Conservation (phyloP, 305 asterid genomes). For the Fraxinus xanthoxyloides region DNA sequence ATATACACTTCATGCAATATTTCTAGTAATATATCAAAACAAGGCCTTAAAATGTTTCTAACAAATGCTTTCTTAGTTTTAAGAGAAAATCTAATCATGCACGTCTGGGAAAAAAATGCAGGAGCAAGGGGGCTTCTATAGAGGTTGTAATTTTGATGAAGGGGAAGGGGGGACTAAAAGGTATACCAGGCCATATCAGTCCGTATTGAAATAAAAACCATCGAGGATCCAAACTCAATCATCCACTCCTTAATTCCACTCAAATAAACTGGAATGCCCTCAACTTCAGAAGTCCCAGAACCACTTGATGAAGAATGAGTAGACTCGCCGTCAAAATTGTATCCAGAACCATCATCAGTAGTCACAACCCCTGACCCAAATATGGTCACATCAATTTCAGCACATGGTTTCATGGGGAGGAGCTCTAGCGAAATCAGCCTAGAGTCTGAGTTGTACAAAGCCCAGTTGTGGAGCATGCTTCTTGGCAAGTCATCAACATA, state of each 20-base stretch:
- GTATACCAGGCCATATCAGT: conserved; percentile 94
- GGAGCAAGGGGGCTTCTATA: not conserved
- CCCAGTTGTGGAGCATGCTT: conserved; percentile 91
- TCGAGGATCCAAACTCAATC: conserved; percentile 83
- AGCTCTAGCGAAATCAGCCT: conserved; percentile 87
- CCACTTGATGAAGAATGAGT: conserved; percentile 52
- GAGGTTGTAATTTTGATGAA: not conserved
- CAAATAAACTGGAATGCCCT: conserved; percentile 78
- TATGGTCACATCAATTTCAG: conserved; percentile 81
- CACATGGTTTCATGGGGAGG: conserved; percentile 91
- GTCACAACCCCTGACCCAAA: conserved; percentile 91
- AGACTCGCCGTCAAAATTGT: conserved; percentile 63
- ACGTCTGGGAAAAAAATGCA: not conserved
- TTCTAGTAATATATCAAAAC: not conserved
- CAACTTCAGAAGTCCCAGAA: conserved; percentile 49
- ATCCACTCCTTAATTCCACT: conserved; percentile 95
- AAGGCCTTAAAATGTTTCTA: not conserved
- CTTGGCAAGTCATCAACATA: conserved; percentile 64
- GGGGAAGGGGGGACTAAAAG: conserved; percentile 1
- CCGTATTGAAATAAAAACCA: conserved; percentile 77
- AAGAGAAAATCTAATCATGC: not conserved
- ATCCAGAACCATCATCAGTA: conserved; percentile 91
- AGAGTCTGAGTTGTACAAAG: conserved; percentile 89
- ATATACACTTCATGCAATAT: not conserved
- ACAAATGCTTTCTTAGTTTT: not conserved